Evolutionary conservation across 495 filamentous ascomycete species (phyloP).

Genomic region (Pseudoneurospora amorphoporcata): DNA sequence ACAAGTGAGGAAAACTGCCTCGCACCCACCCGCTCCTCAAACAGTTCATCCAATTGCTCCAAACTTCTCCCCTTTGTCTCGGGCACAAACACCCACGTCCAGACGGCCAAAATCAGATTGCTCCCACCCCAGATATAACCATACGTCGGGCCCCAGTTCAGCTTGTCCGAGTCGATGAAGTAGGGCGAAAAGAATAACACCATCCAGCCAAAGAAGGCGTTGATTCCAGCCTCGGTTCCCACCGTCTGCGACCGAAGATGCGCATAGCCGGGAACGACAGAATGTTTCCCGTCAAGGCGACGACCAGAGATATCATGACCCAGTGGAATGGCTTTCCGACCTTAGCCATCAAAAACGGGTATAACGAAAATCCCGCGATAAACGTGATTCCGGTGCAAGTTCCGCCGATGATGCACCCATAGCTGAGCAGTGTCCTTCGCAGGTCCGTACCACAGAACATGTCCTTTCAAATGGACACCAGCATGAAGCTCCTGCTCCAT

Average conservation of each 20-base stretch:
- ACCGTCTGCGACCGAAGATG: constrained; percentile 34
- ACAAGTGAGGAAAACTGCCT: constrained; percentile 24
- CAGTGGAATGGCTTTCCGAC: constrained; percentile 22
- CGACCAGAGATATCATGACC: constrained; percentile 22
- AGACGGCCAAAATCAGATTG: constrained; percentile 34
- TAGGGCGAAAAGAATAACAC: constrained; percentile 36
- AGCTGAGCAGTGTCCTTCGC: constrained; percentile 20
- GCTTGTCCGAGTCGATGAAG: constrained; percentile 38
- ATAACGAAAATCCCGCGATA: constrained; percentile 23
- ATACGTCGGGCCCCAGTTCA: constrained; percentile 42
- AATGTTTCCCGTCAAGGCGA: constrained; percentile 23
- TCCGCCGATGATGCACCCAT: constrained; percentile 13
- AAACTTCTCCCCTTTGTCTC: constrained; percentile 47
- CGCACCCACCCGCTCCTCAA: constrained; percentile 28
- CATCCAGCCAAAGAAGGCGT: constrained; percentile 36
- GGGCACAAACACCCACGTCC: constrained; percentile 36
- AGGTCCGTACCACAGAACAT: constrained; percentile 22
- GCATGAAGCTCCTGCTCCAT: constrained; percentile 19
- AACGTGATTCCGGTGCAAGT: constrained; percentile 22
- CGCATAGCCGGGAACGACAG: constrained; percentile 21
- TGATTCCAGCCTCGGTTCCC: constrained; percentile 37
- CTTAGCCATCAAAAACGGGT: constrained; percentile 20
- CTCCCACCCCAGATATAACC: constrained; percentile 43
- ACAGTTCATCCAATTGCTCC: constrained; percentile 46
- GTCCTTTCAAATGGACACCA: constrained; percentile 14